Base-by-base conservation (phyloP, 768 basidiomycete species). In the Fistulinella prunicolor region DNA sequence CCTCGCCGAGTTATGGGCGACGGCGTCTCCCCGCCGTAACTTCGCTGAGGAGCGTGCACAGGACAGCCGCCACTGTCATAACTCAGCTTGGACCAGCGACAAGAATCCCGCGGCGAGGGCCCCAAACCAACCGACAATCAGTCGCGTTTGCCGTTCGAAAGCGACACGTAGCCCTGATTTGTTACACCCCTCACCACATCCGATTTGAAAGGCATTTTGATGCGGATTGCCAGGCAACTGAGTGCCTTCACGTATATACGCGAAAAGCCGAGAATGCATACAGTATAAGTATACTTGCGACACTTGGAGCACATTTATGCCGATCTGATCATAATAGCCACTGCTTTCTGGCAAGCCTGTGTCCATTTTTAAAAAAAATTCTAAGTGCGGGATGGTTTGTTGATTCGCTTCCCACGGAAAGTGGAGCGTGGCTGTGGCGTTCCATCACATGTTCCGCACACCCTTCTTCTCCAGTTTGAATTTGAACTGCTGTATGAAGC, bases 171-270 rank as follows among this genome's bases (percentile, higher is more conserved):
- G 34, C 49, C 49, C 39, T 51, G 38, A 36, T 19, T 13, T 8
- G 9, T 10, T 28, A 32, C 13, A 9, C n/a, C 23, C 41, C 44
- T 34, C 22, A 13, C 32, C 42, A 23, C 42, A 47, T 50, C 44
- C 38, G 48, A 51, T 37, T n/a, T 8, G 4, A 32, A 20, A 38
- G 32, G 17, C 16, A 39, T 32, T 49, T 43, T 63, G 61, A 62
- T 62, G 53, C 24, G 28, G 38, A 62, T 62, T 49, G 53, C 59
- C 56, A 54, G 46, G 61, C 59, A 62, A 64, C 61, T 20, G 24
- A 9, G 13, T 10, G 4, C 21, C 16, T 22, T 57, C 49, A 51
- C 55, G 47, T 62, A n/a, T n/a, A n/a, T n/a, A 62, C 50, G 35
- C 37, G 30, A 30, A 41, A 56, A 57, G 42, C 16, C 41, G 20